Percentiles rank a stretch among this genome's conserved stretches.
phyloP scores from a whole-genome alignment of 73 alveolate species.

The Paramecium bursaria region DNA sequence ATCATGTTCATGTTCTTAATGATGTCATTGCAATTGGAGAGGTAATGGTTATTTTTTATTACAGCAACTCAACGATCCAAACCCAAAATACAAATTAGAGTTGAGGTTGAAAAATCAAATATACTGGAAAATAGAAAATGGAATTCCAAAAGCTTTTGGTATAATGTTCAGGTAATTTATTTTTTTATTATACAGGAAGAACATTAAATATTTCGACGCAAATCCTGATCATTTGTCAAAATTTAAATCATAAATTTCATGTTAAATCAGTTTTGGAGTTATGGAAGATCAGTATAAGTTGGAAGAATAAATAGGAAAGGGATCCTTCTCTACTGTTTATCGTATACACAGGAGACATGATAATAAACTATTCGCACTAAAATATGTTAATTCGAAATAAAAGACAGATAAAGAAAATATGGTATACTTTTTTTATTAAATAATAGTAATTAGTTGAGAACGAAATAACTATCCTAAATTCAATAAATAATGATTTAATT shows the following conservation, averaged over 20 bases:
- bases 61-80: slow-evolving; percentile 17
- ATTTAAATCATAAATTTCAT: slow-evolving; percentile 7
- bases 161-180: slow-evolving; percentile 11
- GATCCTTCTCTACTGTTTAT: slow-evolving; percentile 2
- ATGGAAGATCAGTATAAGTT: slow-evolving; percentile 34
- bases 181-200: background rate
- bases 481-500: slow-evolving; percentile 2
- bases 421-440: background rate
- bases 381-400: slow-evolving; percentile 24
- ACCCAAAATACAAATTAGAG: slow-evolving; percentile 46
- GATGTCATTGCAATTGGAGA: slow-evolving; percentile 25
- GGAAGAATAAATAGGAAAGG: slow-evolving; percentile 17
- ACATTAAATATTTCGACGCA: slow-evolving; percentile 47
- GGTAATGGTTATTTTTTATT: background rate
- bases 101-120: background rate
- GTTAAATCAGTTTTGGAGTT: slow-evolving; percentile 10
- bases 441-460: background rate
- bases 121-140: slow-evolving; percentile 53
- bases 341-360: background rate
- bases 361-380: slow-evolving; percentile 32
- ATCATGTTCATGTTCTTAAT: slow-evolving; percentile 26
- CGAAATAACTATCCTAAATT: slow-evolving; percentile 14
- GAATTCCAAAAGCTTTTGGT: slow-evolving; percentile 13
- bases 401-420: slow-evolving; percentile 48
- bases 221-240: slow-evolving; percentile 3